These are phyloP conservation scores for Skeletonema menzelii DNA, from an alignment of 108 stramenopile species.

Conservation along the genomic window DNA sequence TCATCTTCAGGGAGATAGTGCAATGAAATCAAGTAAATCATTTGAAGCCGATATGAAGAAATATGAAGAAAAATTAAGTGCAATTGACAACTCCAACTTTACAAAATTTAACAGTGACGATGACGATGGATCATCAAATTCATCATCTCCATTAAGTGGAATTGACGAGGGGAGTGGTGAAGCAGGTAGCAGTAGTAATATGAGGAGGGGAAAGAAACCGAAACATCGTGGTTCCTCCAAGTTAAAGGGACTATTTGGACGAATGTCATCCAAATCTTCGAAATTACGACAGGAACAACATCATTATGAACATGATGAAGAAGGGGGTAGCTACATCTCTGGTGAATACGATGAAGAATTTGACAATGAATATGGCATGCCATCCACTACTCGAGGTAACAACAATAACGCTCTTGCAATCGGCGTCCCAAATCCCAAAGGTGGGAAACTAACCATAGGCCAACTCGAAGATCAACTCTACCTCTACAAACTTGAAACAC, in stretches of 20 bases:
- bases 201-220: neutral
- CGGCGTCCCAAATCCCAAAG: slow-evolving; percentile 31
- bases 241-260: neutral
- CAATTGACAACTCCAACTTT: slow-evolving; percentile 17
- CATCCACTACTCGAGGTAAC: neutral
- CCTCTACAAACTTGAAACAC: slow-evolving; percentile 45
- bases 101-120: slow-evolving; percentile 1
- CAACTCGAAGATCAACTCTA: slow-evolving; percentile 47
- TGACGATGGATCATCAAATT: neutral
- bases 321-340: slow-evolving; percentile 28
- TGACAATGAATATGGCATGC: neutral
- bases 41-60: neutral
- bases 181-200: neutral
- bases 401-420: slow-evolving; percentile 13
- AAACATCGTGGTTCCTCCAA: neutral
- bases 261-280: neutral
- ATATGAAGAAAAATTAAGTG: slow-evolving; percentile 13
- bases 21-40: neutral
- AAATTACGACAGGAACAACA: neutral
- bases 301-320: slow-evolving; percentile 4
- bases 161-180: slow-evolving; percentile 11
- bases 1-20: neutral
- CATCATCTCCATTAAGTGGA: neutral
- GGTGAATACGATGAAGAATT: slow-evolving; percentile 34
- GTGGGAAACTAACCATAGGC: slow-evolving; percentile 12